Conservation (phyloP, 2,329 filamentous ascomycete species). For the Neoarthrinium moseri region DNA sequence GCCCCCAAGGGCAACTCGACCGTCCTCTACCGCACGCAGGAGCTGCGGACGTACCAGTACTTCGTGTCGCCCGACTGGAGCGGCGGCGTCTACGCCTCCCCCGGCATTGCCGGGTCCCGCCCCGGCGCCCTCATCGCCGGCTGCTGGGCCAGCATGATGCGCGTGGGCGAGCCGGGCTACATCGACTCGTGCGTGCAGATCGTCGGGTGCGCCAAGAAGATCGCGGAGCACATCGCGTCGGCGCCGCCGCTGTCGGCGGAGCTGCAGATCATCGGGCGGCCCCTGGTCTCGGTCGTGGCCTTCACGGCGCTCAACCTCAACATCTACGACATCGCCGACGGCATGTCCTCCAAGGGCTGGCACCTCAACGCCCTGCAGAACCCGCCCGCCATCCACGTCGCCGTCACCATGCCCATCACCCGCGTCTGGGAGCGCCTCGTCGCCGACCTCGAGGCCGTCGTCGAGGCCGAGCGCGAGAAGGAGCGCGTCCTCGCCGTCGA, state of each 20-base stretch:
- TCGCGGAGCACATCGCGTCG: conserved; percentile 70
- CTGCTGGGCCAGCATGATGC: conserved; percentile 92
- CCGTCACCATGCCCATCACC: conserved; percentile 84
- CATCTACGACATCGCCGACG: conserved; percentile 93
- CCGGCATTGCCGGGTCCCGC: conserved; percentile 85
- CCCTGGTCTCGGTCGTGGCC: conserved; percentile 86
- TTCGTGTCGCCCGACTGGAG: conserved; percentile 95
- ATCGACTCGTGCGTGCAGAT: conserved; percentile 84
- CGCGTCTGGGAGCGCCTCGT: conserved; percentile 79
- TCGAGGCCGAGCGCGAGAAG: conserved; percentile 77
- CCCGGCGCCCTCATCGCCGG: conserved; percentile 93
- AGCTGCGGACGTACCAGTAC: conserved; percentile 87
- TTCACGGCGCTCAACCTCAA: conserved; percentile 83
- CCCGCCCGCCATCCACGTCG: conserved; percentile 89
- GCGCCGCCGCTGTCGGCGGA: conserved; percentile 69
- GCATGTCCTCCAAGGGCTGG: conserved; percentile 82
- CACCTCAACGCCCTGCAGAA: conserved; percentile 93
- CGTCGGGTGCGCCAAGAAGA: conserved; percentile 80
- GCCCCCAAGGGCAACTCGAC: conserved; percentile 97
- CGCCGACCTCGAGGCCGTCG: conserved; percentile 64
- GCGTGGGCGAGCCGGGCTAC: conserved; percentile 83
- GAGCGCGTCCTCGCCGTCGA: conserved; percentile 70
- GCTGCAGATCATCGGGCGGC: conserved; percentile 78
- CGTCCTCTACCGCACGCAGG: conserved; percentile 79
- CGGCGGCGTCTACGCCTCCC: conserved; percentile 93